Percentiles rank a stretch among this genome's conserved stretches.
Conservation (phyloP, 129 eudicot species). For the Flaveria ramosissima region DNA sequence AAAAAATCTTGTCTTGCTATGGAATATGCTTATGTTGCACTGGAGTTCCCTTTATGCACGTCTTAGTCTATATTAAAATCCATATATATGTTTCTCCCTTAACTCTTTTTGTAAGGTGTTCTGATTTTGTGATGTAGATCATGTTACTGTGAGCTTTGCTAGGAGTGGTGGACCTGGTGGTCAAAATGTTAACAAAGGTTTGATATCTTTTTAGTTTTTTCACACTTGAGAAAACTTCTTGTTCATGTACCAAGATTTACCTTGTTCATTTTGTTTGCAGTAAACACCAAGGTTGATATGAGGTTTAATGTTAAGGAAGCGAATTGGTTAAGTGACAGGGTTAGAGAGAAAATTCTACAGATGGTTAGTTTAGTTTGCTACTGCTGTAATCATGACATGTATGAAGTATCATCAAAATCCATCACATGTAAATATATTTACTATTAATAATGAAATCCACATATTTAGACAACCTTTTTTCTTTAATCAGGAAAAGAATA, state of each 20-base stretch:
- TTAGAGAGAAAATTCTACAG: slow-evolving; percentile 79
- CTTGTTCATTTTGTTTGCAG: slow-evolving; percentile 38
- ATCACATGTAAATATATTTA: neutral
- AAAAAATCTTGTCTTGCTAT: neutral
- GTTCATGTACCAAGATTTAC: slow-evolving; percentile 5
- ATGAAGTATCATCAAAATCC: neutral
- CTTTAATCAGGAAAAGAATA: slow-evolving; percentile 75
- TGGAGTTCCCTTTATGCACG: too few species aligned
- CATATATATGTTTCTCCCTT: neutral
- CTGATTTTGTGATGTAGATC: slow-evolving; percentile 47
- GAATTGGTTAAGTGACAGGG: slow-evolving; percentile 78
- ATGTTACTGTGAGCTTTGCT: slow-evolving; percentile 84
- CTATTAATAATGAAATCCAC: neutral
- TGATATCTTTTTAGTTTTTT: slow-evolving; percentile 16
- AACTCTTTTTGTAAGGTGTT: neutral
- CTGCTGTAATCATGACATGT: neutral
- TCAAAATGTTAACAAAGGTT: slow-evolving; percentile 97
- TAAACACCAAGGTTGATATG: slow-evolving; percentile 98
- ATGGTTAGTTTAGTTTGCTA: slow-evolving; percentile 61
- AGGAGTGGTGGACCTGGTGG: slow-evolving; percentile 98
- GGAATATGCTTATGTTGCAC: neutral
- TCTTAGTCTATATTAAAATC: too few species aligned
- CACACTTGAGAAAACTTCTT: slow-evolving; percentile 10
- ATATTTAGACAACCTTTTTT: neutral
- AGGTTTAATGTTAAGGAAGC: slow-evolving; percentile 83